A percentile compares a stretch with the other conserved stretches of the same genome.
These are phyloP conservation scores for Agastache rugosa DNA, from an alignment of 257 asterid genomes.

Conservation along the genomic window DNA sequence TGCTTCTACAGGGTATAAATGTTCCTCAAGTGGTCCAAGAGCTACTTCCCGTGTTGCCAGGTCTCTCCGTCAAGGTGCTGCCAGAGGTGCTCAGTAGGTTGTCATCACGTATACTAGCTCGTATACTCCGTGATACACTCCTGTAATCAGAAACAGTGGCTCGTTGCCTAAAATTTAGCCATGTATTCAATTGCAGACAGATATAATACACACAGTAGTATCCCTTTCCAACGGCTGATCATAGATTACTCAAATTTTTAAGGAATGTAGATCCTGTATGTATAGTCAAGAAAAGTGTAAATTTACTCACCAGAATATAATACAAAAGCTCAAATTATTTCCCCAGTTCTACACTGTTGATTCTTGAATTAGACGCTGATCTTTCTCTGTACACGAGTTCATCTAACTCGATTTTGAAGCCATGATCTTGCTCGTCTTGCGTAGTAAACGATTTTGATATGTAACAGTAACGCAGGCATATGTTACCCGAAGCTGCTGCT, in stretches of 20 bases:
- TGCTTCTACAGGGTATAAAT: conserved; percentile 63
- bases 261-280: conserved; percentile 33
- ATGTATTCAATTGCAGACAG: conserved; percentile 32
- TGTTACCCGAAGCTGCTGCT: not conserved
- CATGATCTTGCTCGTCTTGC: not conserved
- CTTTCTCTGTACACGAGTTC: not conserved
- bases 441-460: not conserved
- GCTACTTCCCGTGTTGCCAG: conserved; percentile 92
- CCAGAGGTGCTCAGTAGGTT: conserved; percentile 86
- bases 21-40: conserved; percentile 74
- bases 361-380: conserved; percentile 9
- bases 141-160: conserved; percentile 41
- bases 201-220: conserved; percentile 21
- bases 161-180: conserved; percentile 28
- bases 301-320: conserved; percentile 35
- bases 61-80: conserved; percentile 79
- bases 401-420: not conserved
- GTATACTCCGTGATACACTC: conserved; percentile 69
- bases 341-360: not conserved
- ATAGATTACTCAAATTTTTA: conserved; percentile 19
- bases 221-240: conserved; percentile 16
- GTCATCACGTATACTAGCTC: conserved; percentile 81
- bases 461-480: not conserved
- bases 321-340: conserved; percentile 33
- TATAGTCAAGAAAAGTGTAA: conserved; percentile 35